Base-by-base conservation (phyloP, 1,284 basidiomycete genomes). In the Puccinia horiana region DNA sequence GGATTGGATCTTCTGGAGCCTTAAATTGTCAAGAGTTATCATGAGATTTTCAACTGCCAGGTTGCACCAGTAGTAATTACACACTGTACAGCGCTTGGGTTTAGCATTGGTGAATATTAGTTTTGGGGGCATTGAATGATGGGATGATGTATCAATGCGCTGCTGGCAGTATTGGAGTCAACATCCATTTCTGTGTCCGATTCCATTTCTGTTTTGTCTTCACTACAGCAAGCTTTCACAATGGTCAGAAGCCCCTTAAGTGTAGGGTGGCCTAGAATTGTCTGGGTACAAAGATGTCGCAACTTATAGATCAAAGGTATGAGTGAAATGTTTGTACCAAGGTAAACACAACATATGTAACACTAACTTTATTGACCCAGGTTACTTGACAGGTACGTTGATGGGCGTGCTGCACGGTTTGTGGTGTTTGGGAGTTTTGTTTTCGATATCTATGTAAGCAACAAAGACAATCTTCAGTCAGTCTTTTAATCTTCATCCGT, bases 131-230 rank as follows among this genome's bases (percentile, higher is more conserved):
- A 18, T 29, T 20, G 23, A 47, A 18, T 42, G 9, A 18, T 20
- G 23, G 42, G 29, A 47, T 35, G n/a, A n/a, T n/a, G n/a, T 32
- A 26, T 52, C 69, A 72, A 26, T 72, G 18, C 42, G 23, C 32
- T 29, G 29, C n/a, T 8, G 32, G n/a, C n/a, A 37, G 12, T 67
- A 23, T 72, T 23, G 8, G 47, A 47, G 29, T 40, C 11, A 18
- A 52, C 47, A 40, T 20, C n/a, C 40, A 72, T 72, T 3, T n/a
- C n/a, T n/a, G 42, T 1, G 42, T 72, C 69, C 23, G 8, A 40
- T 47, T 42, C n/a, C n/a, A n/a, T 23, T 47, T 72, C 69, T 3
- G 69, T 47, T 32, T 72, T 42, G 26, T 72, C 69, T 26, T 72
- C 35, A 35, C 69, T 72, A 18, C 40, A 72, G 26, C 40, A 72